These are phyloP conservation scores for Kandelia obovata DNA, from an alignment of 345 rosid genomes.

Conservation along the genomic window DNA sequence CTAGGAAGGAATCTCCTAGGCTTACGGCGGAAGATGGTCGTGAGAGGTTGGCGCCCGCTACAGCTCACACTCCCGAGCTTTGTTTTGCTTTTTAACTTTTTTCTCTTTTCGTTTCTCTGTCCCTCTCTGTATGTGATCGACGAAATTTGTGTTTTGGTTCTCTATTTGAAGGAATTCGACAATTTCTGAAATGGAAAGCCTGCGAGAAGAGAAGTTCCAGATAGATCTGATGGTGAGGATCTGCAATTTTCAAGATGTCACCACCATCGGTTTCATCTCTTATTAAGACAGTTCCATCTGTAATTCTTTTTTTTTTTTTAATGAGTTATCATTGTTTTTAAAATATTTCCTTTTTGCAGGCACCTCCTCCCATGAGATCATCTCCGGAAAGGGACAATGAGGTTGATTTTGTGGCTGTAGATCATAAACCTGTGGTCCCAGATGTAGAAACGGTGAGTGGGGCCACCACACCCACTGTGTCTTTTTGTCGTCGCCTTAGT, in stretches of 20 bases:
- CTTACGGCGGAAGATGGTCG: conserved; percentile 52
- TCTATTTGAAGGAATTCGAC: conserved; percentile 37
- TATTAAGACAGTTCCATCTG: background rate
- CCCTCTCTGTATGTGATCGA: background rate
- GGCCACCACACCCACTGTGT: conserved; percentile 12
- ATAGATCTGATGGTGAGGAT: conserved; percentile 96
- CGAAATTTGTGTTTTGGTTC: background rate
- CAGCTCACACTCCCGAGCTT: conserved; percentile 33
- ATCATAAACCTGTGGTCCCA: conserved; percentile 55
- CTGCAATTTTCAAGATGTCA: background rate
- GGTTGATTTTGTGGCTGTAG: conserved; percentile 53
- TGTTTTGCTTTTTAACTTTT: background rate
- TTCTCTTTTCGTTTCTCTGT: background rate
- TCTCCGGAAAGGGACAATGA: conserved; percentile 80
- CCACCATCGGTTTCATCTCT: background rate
- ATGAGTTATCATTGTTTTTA: background rate
- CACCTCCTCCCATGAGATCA: conserved; percentile 80
- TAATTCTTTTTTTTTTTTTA: background rate
- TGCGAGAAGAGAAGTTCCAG: conserved; percentile 67
- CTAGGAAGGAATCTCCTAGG: conserved; percentile 52
- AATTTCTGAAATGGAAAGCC: conserved; percentile 39
- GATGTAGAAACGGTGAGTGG: conserved; percentile 70
- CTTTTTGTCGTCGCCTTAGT: background rate
- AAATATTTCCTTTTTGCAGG: conserved; percentile 38
- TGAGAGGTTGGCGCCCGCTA: conserved; percentile 33